Percentiles rank a stretch among this genome's conserved stretches.
Conservation (phyloP, 192 early-diverging fungal genomes). For the Lunasporangiospora selenospora region DNA sequence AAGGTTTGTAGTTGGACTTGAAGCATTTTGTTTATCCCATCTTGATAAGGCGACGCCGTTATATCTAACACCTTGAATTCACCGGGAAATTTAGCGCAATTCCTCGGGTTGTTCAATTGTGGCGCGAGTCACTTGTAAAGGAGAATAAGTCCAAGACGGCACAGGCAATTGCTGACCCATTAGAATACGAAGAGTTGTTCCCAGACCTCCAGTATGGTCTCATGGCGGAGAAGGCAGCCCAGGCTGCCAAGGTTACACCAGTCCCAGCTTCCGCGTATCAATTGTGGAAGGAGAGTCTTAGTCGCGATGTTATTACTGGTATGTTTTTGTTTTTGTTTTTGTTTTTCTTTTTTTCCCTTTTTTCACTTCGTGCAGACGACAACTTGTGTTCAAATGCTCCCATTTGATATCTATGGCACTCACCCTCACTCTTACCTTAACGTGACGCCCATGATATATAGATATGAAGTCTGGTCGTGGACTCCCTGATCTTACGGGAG, state of each 20-base stretch:
- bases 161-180: conserved; percentile 88
- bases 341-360: background rate
- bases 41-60: no score
- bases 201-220: conserved; percentile 73
- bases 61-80: no score
- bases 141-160: conserved; percentile 81
- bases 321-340: conserved; percentile 21
- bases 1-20: conserved; percentile 22
- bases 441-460: no score
- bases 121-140: conserved; percentile 78
- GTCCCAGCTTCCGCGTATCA: conserved; percentile 62
- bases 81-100: no score
- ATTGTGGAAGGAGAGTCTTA: conserved; percentile 64
- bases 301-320: conserved; percentile 67
- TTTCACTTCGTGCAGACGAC: background rate
- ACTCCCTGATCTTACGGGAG: conserved; percentile 5
- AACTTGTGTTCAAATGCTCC: background rate
- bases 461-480: conserved; percentile 28
- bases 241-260: conserved; percentile 35
- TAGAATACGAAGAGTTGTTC: conserved; percentile 87
- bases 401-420: background rate
- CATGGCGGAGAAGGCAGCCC: conserved; percentile 57
- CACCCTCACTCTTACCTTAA: background rate
- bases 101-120: conserved; percentile 72
- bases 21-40: no score